These are phyloP conservation scores for Apophysomyces ossiformis DNA, from an alignment of 371 early-diverging fungal genomes.

Conservation along the genomic window DNA sequence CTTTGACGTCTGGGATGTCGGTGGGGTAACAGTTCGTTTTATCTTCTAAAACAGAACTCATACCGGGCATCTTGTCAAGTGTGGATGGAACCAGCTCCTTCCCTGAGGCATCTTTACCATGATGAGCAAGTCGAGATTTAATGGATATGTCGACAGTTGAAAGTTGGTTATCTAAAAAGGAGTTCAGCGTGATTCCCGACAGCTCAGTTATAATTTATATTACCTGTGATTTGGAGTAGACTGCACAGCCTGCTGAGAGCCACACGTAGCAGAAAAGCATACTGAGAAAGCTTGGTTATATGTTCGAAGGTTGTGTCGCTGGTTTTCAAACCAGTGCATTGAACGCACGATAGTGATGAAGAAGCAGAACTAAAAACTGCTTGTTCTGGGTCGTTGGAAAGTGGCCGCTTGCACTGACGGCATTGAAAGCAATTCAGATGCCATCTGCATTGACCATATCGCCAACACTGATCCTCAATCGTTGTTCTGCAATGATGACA, in stretches of 20 bases:
- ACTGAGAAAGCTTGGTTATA: constrained; percentile 90
- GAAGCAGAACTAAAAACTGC: constrained; percentile 52
- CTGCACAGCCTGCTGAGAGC: constrained; percentile 85
- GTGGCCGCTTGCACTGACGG: constrained; percentile 60
- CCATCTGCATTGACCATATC: constrained; percentile 74
- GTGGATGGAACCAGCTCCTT: background rate
- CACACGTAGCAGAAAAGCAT: constrained; percentile 85
- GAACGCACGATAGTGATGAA: constrained; percentile 53
- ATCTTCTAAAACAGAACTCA: constrained; percentile 10
- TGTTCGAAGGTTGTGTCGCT: constrained; percentile 48
- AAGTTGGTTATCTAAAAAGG: constrained; percentile 39
- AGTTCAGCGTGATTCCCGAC: background rate
- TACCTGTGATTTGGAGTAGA: constrained; percentile 73
- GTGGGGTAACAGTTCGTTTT: constrained; percentile 35
- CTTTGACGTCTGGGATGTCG: constrained; percentile 58
- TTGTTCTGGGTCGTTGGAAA: constrained; percentile 47
- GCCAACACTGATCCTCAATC: constrained; percentile 89
- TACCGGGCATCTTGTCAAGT: background rate
- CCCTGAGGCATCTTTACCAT: constrained; percentile 2
- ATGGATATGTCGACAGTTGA: constrained; percentile 45
- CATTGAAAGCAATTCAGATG: constrained; percentile 85
- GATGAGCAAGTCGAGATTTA: constrained; percentile 24
- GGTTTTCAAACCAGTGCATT: constrained; percentile 37
- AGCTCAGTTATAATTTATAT: background rate
- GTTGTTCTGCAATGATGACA: constrained; percentile 78